Conservation (phyloP, 306 rosid genomes). For the Ammopiptanthus mongolicus region DNA sequence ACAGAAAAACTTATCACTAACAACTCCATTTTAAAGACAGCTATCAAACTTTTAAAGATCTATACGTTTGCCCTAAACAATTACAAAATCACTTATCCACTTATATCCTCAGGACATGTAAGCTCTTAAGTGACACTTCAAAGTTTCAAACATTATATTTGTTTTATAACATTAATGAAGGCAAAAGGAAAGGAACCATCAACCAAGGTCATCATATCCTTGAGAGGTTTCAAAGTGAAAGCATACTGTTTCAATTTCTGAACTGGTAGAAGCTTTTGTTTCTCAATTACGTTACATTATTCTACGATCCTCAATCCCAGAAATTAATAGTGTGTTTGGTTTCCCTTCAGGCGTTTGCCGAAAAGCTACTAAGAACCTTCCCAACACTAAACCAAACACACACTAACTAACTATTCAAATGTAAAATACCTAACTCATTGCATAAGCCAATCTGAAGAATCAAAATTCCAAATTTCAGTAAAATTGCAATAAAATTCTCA, state of each 20-base stretch:
- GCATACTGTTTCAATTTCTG: not conserved
- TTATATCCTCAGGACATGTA: not conserved
- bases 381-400: too few relatives aligned
- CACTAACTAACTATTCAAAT: not conserved
- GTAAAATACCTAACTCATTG: not conserved
- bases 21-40: not conserved
- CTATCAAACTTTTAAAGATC: not conserved
- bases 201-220: not conserved
- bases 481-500: not conserved
- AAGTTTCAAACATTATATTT: constrained; percentile 1
- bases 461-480: not conserved
- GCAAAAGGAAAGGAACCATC: not conserved
- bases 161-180: not conserved
- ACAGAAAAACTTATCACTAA: not conserved
- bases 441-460: not conserved
- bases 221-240: not conserved
- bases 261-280: not conserved
- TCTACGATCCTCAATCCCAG: not conserved
- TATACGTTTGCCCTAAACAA: not conserved
- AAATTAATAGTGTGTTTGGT: too few relatives aligned
- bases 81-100: not conserved
- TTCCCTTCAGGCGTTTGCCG: too few relatives aligned
- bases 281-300: not conserved
- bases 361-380: too few relatives aligned
- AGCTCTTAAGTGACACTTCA: not conserved